Evolutionary conservation across 139 green algal genomes (phyloP).

Genomic region (Haematococcus lacustris): DNA sequence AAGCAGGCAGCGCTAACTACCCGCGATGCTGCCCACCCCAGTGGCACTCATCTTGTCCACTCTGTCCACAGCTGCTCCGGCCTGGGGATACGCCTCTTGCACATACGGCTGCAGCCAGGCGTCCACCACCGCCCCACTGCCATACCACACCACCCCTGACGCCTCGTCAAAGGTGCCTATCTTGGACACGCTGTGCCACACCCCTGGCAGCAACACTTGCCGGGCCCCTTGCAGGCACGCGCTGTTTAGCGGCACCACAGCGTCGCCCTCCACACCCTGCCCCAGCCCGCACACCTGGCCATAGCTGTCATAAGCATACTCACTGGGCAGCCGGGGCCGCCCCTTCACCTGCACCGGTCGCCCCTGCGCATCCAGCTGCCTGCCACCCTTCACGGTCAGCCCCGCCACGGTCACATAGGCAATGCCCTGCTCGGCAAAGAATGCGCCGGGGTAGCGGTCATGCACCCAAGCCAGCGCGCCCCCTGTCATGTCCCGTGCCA

Average conservation of each 20-base stretch:
- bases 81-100: slow-evolving; percentile 15
- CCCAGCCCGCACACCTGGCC: slow-evolving; percentile 35
- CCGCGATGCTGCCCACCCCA: no score
- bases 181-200: slow-evolving; percentile 54
- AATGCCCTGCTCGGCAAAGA: neutral
- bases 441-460: slow-evolving; percentile 31
- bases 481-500: slow-evolving; percentile 53
- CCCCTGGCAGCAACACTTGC: slow-evolving; percentile 56
- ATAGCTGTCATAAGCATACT: slow-evolving; percentile 8
- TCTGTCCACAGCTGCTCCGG: no score
- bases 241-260: slow-evolving; percentile 56
- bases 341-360: neutral
- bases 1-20: no score
- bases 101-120: slow-evolving; percentile 16
- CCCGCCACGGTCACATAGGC: neutral
- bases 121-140: slow-evolving; percentile 21
- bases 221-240: slow-evolving; percentile 45
- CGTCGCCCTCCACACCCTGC: slow-evolving; percentile 49
- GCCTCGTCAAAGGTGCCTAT: slow-evolving; percentile 53
- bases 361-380: neutral
- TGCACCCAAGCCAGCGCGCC: slow-evolving; percentile 61
- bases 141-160: slow-evolving; percentile 24
- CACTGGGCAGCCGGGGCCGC: neutral
- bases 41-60: no score
- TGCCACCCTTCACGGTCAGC: neutral